Evolutionary conservation across 352 stramenopile genomes (phyloP).

Genomic region (Pythium volutum): DNA sequence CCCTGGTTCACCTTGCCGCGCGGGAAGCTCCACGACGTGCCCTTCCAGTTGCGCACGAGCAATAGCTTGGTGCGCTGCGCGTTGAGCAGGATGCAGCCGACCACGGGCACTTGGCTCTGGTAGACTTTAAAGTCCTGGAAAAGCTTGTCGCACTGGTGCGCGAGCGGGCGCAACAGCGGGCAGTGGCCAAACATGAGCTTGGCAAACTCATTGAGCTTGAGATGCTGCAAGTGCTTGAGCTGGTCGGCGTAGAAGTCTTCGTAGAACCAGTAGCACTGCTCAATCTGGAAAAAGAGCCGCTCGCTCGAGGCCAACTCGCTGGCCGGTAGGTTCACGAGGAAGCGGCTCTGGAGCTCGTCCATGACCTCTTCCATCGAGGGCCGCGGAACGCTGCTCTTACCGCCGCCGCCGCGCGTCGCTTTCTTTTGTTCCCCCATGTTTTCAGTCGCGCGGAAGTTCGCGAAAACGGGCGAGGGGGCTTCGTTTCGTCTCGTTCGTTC

Average conservation of each 20-base stretch:
- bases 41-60: constrained; percentile 91
- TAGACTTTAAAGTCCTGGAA: constrained; percentile 94
- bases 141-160: constrained; percentile 88
- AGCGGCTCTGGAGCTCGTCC: constrained; percentile 95
- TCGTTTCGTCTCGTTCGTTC: neutral
- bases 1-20: constrained; percentile 93
- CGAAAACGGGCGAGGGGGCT: neutral
- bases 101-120: constrained; percentile 93
- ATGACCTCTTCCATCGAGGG: constrained; percentile 88
- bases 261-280: constrained; percentile 98
- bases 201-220: constrained; percentile 94
- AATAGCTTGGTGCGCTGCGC: constrained; percentile 80
- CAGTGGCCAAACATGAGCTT: constrained; percentile 92
- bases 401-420: constrained; percentile 16
- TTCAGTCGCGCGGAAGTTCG: neutral
- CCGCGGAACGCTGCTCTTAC: constrained; percentile 8
- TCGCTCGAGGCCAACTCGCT: constrained; percentile 89
- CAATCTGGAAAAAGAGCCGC: constrained; percentile 97
- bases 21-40: constrained; percentile 90
- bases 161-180: constrained; percentile 77
- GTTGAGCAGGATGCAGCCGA: constrained; percentile 94
- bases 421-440: constrained; percentile 30
- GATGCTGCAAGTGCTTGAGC: constrained; percentile 78
- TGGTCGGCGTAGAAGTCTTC: constrained; percentile 95
- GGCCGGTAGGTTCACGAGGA: constrained; percentile 93